phyloP scores from a whole-genome alignment of 805 yeast genomes.

The Tetrapisispora iriomotensis region DNA sequence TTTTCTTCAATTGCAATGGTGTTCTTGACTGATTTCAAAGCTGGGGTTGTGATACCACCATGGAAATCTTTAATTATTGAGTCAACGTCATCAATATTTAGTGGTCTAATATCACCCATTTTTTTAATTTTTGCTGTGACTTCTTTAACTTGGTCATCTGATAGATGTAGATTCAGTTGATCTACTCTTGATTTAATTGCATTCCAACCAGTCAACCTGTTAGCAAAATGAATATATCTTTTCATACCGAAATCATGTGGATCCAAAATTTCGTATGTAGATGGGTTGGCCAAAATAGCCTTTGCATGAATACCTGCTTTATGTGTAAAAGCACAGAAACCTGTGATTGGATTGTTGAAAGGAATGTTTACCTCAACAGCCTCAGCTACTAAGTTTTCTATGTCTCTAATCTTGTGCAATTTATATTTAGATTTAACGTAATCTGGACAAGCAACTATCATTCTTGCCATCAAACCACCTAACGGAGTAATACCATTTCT shows the following conservation, averaged over 20 bases:
- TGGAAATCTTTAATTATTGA: conserved; percentile 92
- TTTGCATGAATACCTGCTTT: conserved; percentile 99
- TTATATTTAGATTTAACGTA: conserved; percentile 91
- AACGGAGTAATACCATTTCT: conserved; percentile 96
- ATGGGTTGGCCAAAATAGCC: conserved; percentile 96
- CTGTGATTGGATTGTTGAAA: conserved; percentile 96
- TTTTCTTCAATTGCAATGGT: conserved; percentile 3
- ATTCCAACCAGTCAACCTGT: conserved; percentile 97
- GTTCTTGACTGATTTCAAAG: conserved; percentile 5
- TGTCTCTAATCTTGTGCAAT: conserved; percentile 87
- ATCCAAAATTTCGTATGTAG: conserved; percentile 90
- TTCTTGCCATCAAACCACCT: conserved; percentile 97
- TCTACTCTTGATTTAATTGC: conserved; percentile 97
- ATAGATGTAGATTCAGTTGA: conserved; percentile 80
- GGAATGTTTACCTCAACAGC: conserved; percentile 96
- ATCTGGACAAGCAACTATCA: conserved; percentile 97
- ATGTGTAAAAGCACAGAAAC: conserved; percentile 98
- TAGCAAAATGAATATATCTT: conserved; percentile 94
- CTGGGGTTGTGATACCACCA: conserved; percentile 36
- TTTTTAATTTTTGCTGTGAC: conserved; percentile 88
- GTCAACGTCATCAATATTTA: conserved; percentile 94
- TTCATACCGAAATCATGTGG: conserved; percentile 94
- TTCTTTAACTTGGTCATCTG: conserved; percentile 92
- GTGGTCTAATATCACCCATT: conserved; percentile 89
- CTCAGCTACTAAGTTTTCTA: conserved; percentile 92